phyloP scores from a whole-genome alignment of 768 basidiomycete genomes.

The Leucocoprinus leucothites region DNA sequence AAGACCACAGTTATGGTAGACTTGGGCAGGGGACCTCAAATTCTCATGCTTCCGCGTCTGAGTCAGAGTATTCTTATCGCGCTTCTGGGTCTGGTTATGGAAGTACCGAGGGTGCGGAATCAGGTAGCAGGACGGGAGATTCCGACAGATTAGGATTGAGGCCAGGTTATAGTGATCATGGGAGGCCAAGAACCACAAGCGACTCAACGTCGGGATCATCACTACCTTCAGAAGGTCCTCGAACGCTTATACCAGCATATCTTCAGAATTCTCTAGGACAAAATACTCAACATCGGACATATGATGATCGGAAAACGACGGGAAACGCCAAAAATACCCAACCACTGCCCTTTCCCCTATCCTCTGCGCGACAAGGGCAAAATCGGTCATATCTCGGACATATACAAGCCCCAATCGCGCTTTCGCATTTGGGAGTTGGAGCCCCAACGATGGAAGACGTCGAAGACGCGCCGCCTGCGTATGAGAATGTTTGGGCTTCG shows the following conservation, averaged over 20 bases:
- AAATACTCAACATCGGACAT: neutral
- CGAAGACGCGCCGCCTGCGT: constrained; percentile 7
- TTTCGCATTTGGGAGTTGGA: neutral
- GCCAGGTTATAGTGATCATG: neutral
- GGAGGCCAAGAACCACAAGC: neutral
- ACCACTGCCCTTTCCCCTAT: too few relatives aligned
- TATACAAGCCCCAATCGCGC: neutral
- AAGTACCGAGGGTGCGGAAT: neutral
- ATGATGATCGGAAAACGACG: neutral
- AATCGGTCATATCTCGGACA: neutral
- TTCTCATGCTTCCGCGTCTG: neutral
- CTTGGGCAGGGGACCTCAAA: neutral
- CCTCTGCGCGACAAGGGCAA: too few relatives aligned
- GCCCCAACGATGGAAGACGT: neutral
- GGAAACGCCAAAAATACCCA: neutral
- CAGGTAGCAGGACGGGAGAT: too few relatives aligned
- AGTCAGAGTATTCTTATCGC: neutral
- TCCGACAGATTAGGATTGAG: neutral
- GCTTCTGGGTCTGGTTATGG: neutral
- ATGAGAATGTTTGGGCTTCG: constrained; percentile 1
- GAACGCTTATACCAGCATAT: neutral
- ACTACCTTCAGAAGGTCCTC: neutral
- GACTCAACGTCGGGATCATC: neutral
- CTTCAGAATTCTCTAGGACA: neutral
- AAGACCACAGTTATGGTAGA: neutral